Evolutionary conservation across 306 rosid genomes (phyloP).

Genomic region (Casuarina cunninghamiana): DNA sequence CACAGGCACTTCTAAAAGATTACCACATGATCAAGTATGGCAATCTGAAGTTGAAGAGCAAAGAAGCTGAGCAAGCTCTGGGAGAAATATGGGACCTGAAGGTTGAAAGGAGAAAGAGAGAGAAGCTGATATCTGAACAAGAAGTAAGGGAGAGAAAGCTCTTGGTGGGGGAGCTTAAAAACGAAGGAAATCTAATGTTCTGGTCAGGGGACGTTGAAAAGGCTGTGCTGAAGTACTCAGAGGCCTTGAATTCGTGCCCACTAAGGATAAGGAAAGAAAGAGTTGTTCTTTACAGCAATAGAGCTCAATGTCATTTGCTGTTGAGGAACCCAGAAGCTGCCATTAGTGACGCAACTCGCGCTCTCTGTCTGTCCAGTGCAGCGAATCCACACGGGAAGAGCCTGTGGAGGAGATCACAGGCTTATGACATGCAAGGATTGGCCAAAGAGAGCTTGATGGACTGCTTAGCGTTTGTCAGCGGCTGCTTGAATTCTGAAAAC

Average conservation of each 20-base stretch:
- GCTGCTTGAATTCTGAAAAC: conserved; percentile 21
- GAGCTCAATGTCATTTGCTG: conserved; percentile 66
- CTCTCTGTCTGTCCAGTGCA: conserved; percentile 51
- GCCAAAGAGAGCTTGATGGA: conserved; percentile 67
- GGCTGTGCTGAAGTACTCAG: conserved; percentile 54
- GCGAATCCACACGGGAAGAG: conserved; percentile 52
- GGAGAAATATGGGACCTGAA: conserved; percentile 63
- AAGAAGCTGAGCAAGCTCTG: conserved; percentile 41
- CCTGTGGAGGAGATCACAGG: conserved; percentile 78
- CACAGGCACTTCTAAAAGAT: conserved; percentile 50
- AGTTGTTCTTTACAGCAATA: conserved; percentile 64
- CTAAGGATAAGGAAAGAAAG: conserved; percentile 46
- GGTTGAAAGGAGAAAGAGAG: conserved; percentile 61
- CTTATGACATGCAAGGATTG: conserved; percentile 58
- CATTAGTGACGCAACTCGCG: conserved; percentile 63
- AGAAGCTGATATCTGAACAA: conserved; percentile 46
- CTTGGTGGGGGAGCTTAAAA: conserved; percentile 35
- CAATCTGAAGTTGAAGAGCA: conserved; percentile 37
- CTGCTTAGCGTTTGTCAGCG: conserved; percentile 45
- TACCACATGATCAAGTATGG: conserved; percentile 68
- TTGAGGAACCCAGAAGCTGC: conserved; percentile 48
- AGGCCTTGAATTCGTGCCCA: conserved; percentile 53
- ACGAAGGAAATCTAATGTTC: conserved; percentile 49
- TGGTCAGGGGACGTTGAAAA: conserved; percentile 46
- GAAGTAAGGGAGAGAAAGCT: conserved; percentile 47